Conservation (phyloP, 805 yeast species). For the Yarrowia bubula region DNA sequence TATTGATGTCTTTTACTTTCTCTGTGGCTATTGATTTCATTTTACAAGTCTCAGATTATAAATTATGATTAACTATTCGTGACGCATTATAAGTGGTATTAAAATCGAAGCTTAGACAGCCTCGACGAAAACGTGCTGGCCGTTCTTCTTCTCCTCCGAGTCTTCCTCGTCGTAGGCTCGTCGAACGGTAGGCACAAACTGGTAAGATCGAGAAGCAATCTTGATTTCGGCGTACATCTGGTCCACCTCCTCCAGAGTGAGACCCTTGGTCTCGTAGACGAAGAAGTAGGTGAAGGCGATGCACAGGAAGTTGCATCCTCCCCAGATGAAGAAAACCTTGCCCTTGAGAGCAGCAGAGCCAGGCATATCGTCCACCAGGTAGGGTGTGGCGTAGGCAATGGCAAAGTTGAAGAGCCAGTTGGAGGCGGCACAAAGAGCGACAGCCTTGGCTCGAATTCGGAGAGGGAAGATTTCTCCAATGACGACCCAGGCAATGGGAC, state of each 20-base stretch:
- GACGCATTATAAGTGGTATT: neutral
- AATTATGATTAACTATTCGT: constrained; percentile 7
- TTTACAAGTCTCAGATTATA: neutral
- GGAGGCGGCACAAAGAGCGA: constrained; percentile 60
- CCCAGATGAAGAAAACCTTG: constrained; percentile 38
- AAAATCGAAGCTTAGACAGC: neutral
- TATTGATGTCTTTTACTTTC: no score
- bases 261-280: constrained; percentile 71
- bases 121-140: constrained; percentile 3
- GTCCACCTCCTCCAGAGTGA: constrained; percentile 70
- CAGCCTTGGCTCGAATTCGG: constrained; percentile 67
- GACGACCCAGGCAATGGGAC: constrained; percentile 60
- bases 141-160: neutral
- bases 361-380: constrained; percentile 40
- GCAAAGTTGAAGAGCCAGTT: constrained; percentile 56
- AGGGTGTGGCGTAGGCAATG: constrained; percentile 36
- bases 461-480: constrained; percentile 64
- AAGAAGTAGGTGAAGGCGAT: constrained; percentile 41
- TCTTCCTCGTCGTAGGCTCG: neutral
- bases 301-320: constrained; percentile 28
- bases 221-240: constrained; percentile 47
- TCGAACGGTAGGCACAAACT: constrained; percentile 8
- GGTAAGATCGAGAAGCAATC: constrained; percentile 11
- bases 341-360: constrained; percentile 53
- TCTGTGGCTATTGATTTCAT: neutral